These are phyloP conservation scores for Gautieria morchelliformis DNA, from an alignment of 768 basidiomycete genomes.

Conservation along the genomic window DNA sequence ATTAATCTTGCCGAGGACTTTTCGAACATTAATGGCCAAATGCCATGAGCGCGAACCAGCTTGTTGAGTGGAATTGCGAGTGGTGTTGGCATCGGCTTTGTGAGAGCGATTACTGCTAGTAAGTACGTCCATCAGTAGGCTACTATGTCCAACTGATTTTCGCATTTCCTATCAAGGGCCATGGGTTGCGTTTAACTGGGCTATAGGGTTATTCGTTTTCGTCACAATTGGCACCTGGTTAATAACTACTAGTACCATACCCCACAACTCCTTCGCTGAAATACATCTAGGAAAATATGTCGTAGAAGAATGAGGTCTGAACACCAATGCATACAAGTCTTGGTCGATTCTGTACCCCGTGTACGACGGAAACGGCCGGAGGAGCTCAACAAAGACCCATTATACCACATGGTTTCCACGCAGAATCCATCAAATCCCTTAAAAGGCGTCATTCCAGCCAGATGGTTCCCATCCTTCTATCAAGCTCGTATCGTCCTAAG, in stretches of 20 bases:
- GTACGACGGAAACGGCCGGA: slow-evolving; percentile 1
- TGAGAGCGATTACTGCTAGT: slow-evolving; percentile 61
- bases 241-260: slow-evolving; percentile 18
- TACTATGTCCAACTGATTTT: background rate
- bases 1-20: slow-evolving; percentile 42
- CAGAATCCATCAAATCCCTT: background rate
- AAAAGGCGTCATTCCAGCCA: slow-evolving; percentile 9
- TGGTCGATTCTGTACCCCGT: slow-evolving; percentile 10
- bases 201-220: slow-evolving; percentile 59
- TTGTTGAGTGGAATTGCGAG: slow-evolving; percentile 72
- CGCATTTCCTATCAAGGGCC: slow-evolving; percentile 32
- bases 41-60: slow-evolving; percentile 72
- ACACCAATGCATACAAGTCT: slow-evolving; percentile 8
- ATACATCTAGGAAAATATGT: slow-evolving; percentile 11
- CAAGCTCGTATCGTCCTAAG: slow-evolving; percentile 53
- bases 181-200: slow-evolving; percentile 70
- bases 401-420: background rate
- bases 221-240: slow-evolving; percentile 66
- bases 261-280: background rate
- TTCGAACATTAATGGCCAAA: slow-evolving; percentile 50
- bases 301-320: slow-evolving; percentile 10
- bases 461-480: slow-evolving; percentile 62
- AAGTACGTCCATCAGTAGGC: slow-evolving; percentile 15
- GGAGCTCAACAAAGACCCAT: background rate
- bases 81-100: slow-evolving; percentile 66